These are phyloP conservation scores for Fusarium poae DNA, from an alignment of 2,329 filamentous ascomycete genomes.

Conservation along the genomic window DNA sequence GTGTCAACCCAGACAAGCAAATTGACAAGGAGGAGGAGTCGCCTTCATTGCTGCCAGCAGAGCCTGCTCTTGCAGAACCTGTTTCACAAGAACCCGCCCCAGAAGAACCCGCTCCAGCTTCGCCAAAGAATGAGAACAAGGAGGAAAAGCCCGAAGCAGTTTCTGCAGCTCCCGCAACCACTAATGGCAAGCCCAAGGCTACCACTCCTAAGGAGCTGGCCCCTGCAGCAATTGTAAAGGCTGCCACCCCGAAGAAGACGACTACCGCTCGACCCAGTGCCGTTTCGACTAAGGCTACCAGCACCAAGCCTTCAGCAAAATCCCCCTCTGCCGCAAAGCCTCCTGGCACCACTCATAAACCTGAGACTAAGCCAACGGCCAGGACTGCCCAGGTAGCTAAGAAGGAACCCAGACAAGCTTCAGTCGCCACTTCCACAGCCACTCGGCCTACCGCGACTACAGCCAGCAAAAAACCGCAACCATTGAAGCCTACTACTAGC, in stretches of 20 bases:
- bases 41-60: slow-evolving; percentile 22
- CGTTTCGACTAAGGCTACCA: slow-evolving; percentile 44
- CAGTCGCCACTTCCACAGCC: slow-evolving; percentile 40
- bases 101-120: background rate
- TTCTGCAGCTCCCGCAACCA: slow-evolving; percentile 6
- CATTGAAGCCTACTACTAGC: slow-evolving; percentile 57
- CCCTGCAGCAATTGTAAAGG: slow-evolving; percentile 28
- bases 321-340: slow-evolving; percentile 44
- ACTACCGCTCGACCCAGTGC: slow-evolving; percentile 40
- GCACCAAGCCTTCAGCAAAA: slow-evolving; percentile 39
- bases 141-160: slow-evolving; percentile 17
- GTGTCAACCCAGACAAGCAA: slow-evolving; percentile 57
- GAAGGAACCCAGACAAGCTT: slow-evolving; percentile 52
- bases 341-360: slow-evolving; percentile 43
- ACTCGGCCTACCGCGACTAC: slow-evolving; percentile 53
- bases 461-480: slow-evolving; percentile 59
- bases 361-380: slow-evolving; percentile 50
- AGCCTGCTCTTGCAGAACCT: slow-evolving; percentile 15
- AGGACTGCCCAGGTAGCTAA: slow-evolving; percentile 50
- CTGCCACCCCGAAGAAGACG: slow-evolving; percentile 37
- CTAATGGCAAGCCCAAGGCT: slow-evolving; percentile 43
- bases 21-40: slow-evolving; percentile 56
- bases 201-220: slow-evolving; percentile 46
- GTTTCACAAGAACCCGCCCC: background rate
- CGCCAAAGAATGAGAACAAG: slow-evolving; percentile 26